Evolutionary conservation across 345 rosid genomes (phyloP).

Genomic region (Arabidopsis suecica): DNA sequence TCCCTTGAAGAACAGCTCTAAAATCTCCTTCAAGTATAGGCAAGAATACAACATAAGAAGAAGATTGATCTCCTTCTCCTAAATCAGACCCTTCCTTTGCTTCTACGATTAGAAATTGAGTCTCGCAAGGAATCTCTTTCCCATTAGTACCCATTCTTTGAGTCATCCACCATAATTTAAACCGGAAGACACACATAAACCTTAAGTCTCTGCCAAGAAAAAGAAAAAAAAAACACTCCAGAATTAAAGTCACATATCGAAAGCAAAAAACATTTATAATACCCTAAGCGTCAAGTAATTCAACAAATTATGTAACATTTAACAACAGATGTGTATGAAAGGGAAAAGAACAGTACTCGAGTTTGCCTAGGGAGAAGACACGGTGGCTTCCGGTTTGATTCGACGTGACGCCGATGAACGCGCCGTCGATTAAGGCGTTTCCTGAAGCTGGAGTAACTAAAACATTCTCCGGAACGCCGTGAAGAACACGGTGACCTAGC

Average conservation of each 20-base stretch:
- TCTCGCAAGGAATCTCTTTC: slow-evolving; percentile 59
- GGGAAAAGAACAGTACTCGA: slow-evolving; percentile 48
- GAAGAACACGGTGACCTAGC: slow-evolving; percentile 49
- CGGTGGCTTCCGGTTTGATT: slow-evolving; percentile 53
- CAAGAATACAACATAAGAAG: slow-evolving; percentile 56
- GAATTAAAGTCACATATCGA: too few relatives aligned
- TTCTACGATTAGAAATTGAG: slow-evolving; percentile 65
- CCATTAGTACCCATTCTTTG: slow-evolving; percentile 61
- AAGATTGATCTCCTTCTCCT: slow-evolving; percentile 13
- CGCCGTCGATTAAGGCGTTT: slow-evolving; percentile 41
- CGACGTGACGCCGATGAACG: slow-evolving; percentile 59
- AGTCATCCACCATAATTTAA: slow-evolving; percentile 78
- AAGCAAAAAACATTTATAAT: not conserved
- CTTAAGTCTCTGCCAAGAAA: slow-evolving; percentile 48
- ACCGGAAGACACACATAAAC: slow-evolving; percentile 61
- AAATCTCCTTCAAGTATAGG: slow-evolving; percentile 65
- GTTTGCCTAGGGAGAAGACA: slow-evolving; percentile 68
- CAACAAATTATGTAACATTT: not conserved
- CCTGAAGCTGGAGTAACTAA: slow-evolving; percentile 46
- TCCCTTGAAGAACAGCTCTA: slow-evolving; percentile 63
- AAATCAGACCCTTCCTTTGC: slow-evolving; percentile 51
- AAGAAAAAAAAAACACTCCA: too few relatives aligned
- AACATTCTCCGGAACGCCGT: slow-evolving; percentile 49
- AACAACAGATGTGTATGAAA: not conserved
- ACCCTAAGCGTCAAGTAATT: not conserved